These are phyloP conservation scores for Echites panduratus DNA, from an alignment of 257 asterid species.

Conservation along the genomic window DNA sequence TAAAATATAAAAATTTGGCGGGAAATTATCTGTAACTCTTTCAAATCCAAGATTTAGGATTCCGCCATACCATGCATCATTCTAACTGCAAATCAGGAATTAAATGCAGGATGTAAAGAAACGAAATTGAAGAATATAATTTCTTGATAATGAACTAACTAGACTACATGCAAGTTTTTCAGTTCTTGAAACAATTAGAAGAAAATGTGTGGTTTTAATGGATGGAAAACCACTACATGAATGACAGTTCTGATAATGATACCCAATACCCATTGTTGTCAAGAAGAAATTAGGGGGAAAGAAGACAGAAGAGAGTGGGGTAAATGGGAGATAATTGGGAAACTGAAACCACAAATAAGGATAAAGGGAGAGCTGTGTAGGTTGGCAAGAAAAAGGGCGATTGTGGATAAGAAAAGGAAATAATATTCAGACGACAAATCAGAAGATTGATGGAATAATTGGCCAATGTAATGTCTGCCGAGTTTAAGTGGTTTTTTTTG, in stretches of 20 bases:
- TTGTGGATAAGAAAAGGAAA: conserved; percentile 35
- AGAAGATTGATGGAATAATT: conserved; percentile 1
- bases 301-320: conserved; percentile 35
- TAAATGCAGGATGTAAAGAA: not conserved
- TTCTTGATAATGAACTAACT: not conserved
- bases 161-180: not conserved
- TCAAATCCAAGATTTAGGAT: not conserved
- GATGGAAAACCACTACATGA: conserved; percentile 8
- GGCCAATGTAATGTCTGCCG: conserved; percentile 11
- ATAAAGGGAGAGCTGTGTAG: conserved; percentile 13
- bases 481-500: not conserved
- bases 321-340: conserved; percentile 17
- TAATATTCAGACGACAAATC: conserved; percentile 24
- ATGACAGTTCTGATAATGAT: conserved; percentile 6
- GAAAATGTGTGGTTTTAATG: conserved; percentile 11
- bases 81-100: not conserved
- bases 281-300: conserved; percentile 3
- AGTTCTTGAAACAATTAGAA: not conserved
- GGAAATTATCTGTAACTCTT: conserved; percentile 25
- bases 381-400: not conserved
- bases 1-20: conserved; percentile 29
- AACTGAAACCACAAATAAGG: conserved; percentile 54
- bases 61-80: not conserved
- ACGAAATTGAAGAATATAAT: not conserved
- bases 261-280: not conserved